Base-by-base conservation (phyloP, 169 alveolate species). In the Eimeria mitis region DNA sequence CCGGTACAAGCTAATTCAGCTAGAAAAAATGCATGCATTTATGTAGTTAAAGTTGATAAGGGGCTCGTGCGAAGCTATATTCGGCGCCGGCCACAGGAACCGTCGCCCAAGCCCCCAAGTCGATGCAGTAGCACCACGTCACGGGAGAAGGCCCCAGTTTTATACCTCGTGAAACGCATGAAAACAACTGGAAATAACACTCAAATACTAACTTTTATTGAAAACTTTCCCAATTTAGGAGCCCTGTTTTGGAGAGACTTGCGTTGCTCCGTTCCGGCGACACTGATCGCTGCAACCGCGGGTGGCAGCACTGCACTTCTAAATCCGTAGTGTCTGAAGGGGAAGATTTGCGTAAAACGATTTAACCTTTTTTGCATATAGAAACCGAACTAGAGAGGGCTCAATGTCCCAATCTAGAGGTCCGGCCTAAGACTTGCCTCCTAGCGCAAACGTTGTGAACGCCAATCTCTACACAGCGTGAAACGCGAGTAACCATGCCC, bases 51-150 rank as follows among this genome's bases (percentile, higher is more conserved):
- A 40, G 19, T 40, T 73, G n/a, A 5, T 40, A 73, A 73, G 83
- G 13, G 47, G 3, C 16, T 23, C 52, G 54, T 40, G 34, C 52
- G 34, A 34, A 73, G 16, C 56, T 73, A 21, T 37, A 9, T 42
- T 73, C 83, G 56, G 83, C 54, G 52, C 56, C 83, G 16, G 54
- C 19, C 16, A 40, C 56, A 44, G 13, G 54, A 49, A 47, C 88
- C n/a, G 88, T 31, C 63, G 88, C 88, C 8, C 88, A 47, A 44
- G 88, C 83, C 83, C 81, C 83, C 19, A 73, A n/a, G 68, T 78
- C 88, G 88, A 78, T 78, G 88, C 88, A 25, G 88, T 11, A 49
- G 88, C 88, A 78, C 88, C 88, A n/a, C 61, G 37, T 68, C 88
- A 47, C 61, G 37, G 68, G 25, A 44, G 13, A n/a, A 78, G 65